Percentiles rank a stretch among this genome's conserved stretches.
phyloP scores from a whole-genome alignment of 306 rosid species.

The Dalbergia cochinchinensis region DNA sequence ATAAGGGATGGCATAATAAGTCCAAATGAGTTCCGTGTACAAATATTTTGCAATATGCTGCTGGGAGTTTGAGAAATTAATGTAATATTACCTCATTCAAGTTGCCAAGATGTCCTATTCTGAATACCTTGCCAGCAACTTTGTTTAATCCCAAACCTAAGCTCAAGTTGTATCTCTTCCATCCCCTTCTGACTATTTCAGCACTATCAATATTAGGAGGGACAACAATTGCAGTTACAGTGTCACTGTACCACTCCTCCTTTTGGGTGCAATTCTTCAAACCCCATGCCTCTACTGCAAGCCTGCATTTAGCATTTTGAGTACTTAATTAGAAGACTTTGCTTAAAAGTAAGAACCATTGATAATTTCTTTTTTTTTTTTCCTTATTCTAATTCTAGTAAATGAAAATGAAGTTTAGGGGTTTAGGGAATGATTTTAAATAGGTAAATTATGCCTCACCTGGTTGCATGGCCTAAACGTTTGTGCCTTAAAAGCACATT shows the following conservation, averaged over 20 bases:
- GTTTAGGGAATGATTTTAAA: constrained; percentile 21
- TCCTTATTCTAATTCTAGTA: too few species aligned
- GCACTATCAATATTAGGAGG: constrained; percentile 91
- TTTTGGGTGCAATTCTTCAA: constrained; percentile 96
- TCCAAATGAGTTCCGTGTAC: background rate
- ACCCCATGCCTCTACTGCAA: constrained; percentile 99
- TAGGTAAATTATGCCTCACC: constrained; percentile 54
- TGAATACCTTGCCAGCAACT: constrained; percentile 95
- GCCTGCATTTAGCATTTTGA: constrained; percentile 60
- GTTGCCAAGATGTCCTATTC: constrained; percentile 97
- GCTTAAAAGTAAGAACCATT: constrained; percentile 9
- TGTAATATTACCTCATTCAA: constrained; percentile 78
- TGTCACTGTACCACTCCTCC: constrained; percentile 96
- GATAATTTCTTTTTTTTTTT: too few species aligned
- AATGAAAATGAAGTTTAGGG: background rate
- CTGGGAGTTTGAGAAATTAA: constrained; percentile 11
- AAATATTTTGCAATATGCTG: constrained; percentile 24
- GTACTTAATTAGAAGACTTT: constrained; percentile 20
- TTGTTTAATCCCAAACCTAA: constrained; percentile 97
- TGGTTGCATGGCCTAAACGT: constrained; percentile 90
- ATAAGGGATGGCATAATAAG: background rate
- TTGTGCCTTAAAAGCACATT: constrained; percentile 85
- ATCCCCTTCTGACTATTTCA: constrained; percentile 85
- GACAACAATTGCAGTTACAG: constrained; percentile 92
- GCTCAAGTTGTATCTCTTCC: constrained; percentile 96